Base-by-base conservation (phyloP, 169 alveolate species). In the Perkinsus olseni region DNA sequence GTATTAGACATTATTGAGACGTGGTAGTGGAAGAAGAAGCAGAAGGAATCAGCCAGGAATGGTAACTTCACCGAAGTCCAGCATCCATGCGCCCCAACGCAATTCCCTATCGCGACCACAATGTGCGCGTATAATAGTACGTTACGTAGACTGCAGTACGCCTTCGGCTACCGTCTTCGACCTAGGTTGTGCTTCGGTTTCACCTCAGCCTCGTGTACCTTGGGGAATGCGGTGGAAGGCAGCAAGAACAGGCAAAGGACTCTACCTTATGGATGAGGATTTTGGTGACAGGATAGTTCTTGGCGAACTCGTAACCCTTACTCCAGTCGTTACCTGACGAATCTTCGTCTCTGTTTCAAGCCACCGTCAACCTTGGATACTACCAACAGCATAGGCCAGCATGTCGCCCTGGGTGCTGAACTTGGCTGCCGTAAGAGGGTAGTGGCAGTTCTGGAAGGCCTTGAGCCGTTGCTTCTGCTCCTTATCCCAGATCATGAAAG, bases 261-360 rank as follows among this genome's bases (percentile, higher is more conserved):
- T 6, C 50, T 62, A 62, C 82, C 82, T 62, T 62, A 62, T 62
- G 82, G 31, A 62, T 62, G 82, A 62, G 82, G 31, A 62, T 62
- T 24, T 62, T 62, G 1, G 82, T 62, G 10, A 62, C 82, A 13
- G 82, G 82, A 62, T 62, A 62, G 31, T 38, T 92, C 82, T 62
- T 62, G 17, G 82, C 82, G 17, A 62, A 62, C 94, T 95, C 96
- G 45, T 95, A 95, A 13, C 96, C 96, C 74, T 94, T 94, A 92
- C 97, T 95, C 98, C 98, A 97, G 95, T 96, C 98, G 93, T 96
- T 96, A 82, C 97, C 96, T 74, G 92, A 92, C 1, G 13, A 11
- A 11, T 6, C 50, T 11, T 40, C 3, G 3, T 40, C 50, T 40
- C 21, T 40, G 11, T 40, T 11, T 40, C 11, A 40, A n/a, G n/a